Evolutionary conservation across 805 yeast species (phyloP), one percentile per base, ranked within the genome.

Genomic region (Saturnispora mendoncae): DNA sequence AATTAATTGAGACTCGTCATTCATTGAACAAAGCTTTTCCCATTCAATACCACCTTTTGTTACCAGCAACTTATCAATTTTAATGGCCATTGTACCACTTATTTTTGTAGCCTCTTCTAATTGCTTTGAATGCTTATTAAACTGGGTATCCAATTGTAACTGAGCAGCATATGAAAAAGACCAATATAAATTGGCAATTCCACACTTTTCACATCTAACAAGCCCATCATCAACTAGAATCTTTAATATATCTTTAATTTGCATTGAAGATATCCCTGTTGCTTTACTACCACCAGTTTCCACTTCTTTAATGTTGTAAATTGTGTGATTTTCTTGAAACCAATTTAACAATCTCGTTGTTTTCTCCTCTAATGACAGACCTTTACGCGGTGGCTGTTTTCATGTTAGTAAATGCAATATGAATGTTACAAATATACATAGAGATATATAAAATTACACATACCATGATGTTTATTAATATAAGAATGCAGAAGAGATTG

Each of bases 201-300:
- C 83, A 52, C 81, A 74, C 53, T 76, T 76, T 45, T 72, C 77
- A 30, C 66, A 63, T 33, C 65, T 66, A 6, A 74, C 63, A 24
- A 72, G 48, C 19, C 64, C 68, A 39, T 75, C 81, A 46, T 73
- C 78, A 8, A 72, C 51, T 43, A 75, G 61, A 3, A 53, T 47
- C 32, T 69, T 70, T 8, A 75, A 48, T 2, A 74, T 46, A 8
- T 71, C 77, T 49, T 76, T 75, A 31, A 75, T 71, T 38, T 71
- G 69, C 73, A 74, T 73, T 0, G 74, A 52, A n/a, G 72, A 65
- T 6, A 75, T 65, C 0, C 76, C 76, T 0, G 67, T 64, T 36
- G 58, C 58, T 39, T 70, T 71, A 2, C 74, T 62, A 1, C 66
- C 76, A 8, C 54, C 47, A 4, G 66, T 54, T 51, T 75, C 80